Conservation (phyloP, 2,329 filamentous ascomycete genomes). For the Cladosporium sp. region DNA sequence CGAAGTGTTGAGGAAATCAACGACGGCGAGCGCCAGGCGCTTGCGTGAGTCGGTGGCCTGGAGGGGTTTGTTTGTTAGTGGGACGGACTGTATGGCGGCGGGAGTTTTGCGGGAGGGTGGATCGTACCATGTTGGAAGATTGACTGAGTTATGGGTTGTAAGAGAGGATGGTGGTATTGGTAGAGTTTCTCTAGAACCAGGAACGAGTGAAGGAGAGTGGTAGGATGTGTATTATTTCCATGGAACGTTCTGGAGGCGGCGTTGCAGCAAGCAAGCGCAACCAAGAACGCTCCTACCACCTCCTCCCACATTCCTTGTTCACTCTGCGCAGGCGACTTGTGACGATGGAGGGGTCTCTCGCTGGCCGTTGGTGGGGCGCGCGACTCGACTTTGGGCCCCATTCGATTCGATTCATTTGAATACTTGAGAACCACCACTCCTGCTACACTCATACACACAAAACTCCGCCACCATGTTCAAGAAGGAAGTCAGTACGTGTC, state of each 20-base stretch:
- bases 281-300: not conserved
- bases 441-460: not conserved
- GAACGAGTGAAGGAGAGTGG: not conserved
- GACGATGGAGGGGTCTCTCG: not conserved
- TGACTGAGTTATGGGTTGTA: not conserved
- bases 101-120: not conserved
- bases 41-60: constrained; percentile 61
- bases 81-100: not conserved
- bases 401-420: not conserved
- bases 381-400: constrained; percentile 2
- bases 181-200: not conserved
- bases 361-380: not conserved
- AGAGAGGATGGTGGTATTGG: not conserved
- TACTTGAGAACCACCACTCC: not conserved
- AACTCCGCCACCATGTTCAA: constrained; percentile 72
- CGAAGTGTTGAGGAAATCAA: constrained; percentile 87
- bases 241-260: not conserved
- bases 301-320: not conserved
- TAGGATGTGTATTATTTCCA: not conserved
- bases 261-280: not conserved
- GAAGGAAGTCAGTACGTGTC: constrained; percentile 68
- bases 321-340: not conserved
- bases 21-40: constrained; percentile 93
- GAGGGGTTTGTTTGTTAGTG: constrained; percentile 18
- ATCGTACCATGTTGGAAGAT: not conserved